These are phyloP conservation scores for Castanea crenata DNA, from an alignment of 306 rosid species.

Conservation along the genomic window DNA sequence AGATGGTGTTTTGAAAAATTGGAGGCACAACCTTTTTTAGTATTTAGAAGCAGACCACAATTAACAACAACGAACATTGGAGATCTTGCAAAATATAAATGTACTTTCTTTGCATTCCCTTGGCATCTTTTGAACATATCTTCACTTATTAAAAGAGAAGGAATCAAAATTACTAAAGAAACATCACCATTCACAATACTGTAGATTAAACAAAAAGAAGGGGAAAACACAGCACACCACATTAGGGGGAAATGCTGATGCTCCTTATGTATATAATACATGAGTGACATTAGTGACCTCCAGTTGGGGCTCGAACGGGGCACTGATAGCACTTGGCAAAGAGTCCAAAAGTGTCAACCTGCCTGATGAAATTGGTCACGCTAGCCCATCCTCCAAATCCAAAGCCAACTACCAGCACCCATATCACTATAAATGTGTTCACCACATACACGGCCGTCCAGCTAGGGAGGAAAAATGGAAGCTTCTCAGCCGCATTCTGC, in stretches of 20 bases:
- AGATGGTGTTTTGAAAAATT: not conserved
- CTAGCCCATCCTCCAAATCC: conserved; percentile 99
- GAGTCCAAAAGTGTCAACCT: conserved; percentile 78
- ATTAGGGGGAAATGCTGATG: conserved; percentile 28
- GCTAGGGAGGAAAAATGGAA: conserved; percentile 58
- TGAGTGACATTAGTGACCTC: conserved; percentile 37
- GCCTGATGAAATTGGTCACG: conserved; percentile 80
- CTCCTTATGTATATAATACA: conserved; percentile 27
- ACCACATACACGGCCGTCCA: conserved; percentile 69
- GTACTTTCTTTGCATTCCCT: not conserved
- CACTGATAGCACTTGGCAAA: conserved; percentile 95
- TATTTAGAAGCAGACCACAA: not conserved
- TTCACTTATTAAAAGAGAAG: conserved; percentile 12
- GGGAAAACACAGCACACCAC: conserved; percentile 34
- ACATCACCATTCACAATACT: conserved; percentile 33
- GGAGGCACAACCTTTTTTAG: not conserved
- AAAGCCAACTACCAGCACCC: conserved; percentile 76
- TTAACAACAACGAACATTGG: not conserved
- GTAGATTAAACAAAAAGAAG: conserved; percentile 23
- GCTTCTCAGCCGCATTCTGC: conserved; percentile 93
- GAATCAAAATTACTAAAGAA: conserved; percentile 28
- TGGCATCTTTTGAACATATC: conserved; percentile 13
- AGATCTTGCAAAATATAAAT: not conserved
- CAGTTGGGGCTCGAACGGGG: conserved; percentile 31
- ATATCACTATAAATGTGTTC: conserved; percentile 70